phyloP scores from a whole-genome alignment of 352 stramenopile species.

The Pythium periplocum region DNA sequence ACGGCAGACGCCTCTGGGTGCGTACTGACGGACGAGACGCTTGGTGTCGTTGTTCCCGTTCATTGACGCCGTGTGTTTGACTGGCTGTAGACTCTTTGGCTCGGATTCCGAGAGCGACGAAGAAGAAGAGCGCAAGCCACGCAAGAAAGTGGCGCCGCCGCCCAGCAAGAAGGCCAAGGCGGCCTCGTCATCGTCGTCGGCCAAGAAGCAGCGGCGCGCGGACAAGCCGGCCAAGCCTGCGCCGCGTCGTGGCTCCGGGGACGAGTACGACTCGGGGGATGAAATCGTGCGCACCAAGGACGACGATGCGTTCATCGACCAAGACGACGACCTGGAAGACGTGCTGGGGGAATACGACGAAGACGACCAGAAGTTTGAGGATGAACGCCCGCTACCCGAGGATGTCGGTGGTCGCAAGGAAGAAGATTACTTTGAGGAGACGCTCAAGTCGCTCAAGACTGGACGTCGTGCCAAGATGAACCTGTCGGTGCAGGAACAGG shows the following conservation, averaged over 20 bases:
- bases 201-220: constrained; percentile 8
- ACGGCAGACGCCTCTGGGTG: constrained; percentile 73
- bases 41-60: background rate
- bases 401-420: constrained; percentile 39
- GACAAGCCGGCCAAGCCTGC: no score
- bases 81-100: constrained; percentile 55
- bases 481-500: constrained; percentile 81
- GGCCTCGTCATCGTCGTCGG: constrained; percentile 10
- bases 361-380: constrained; percentile 67
- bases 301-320: constrained; percentile 84
- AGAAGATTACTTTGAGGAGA: constrained; percentile 75
- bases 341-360: constrained; percentile 79
- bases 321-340: constrained; percentile 81
- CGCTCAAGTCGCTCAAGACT: constrained; percentile 82
- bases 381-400: constrained; percentile 68
- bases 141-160: constrained; percentile 24
- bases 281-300: constrained; percentile 70
- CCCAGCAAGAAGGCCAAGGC: constrained; percentile 49
- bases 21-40: background rate
- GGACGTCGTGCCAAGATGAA: constrained; percentile 73
- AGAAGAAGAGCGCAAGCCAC: constrained; percentile 36
- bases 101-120: constrained; percentile 86
- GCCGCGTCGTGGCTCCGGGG: constrained; percentile 15
- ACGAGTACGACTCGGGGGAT: constrained; percentile 85
- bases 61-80: background rate